phyloP scores from a whole-genome alignment of 108 stramenopile species.

The Epipyxis sp. region DNA sequence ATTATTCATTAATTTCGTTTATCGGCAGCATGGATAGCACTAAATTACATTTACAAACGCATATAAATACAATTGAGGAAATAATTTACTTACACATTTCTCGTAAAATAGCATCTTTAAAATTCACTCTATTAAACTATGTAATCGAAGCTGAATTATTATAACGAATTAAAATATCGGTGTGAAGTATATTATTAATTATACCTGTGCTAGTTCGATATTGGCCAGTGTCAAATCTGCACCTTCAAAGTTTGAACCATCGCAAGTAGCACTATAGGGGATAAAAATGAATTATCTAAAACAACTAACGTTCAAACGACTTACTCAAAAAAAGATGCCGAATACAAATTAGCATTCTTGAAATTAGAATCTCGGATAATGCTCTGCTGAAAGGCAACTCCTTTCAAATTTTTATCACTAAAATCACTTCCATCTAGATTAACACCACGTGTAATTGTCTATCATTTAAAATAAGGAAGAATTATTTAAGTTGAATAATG shows the following conservation, averaged over 20 bases:
- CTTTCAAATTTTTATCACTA: constrained; percentile 70
- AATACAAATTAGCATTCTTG: constrained; percentile 65
- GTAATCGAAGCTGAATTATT: too few species aligned
- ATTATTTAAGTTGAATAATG: too few species aligned
- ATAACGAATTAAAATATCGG: constrained; percentile 62
- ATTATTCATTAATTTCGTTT: too few species aligned
- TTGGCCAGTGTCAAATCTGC: constrained; percentile 57
- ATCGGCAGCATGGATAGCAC: too few species aligned
- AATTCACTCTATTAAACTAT: constrained; percentile 26
- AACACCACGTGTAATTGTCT: constrained; percentile 88
- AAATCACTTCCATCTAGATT: constrained; percentile 78
- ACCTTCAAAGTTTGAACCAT: constrained; percentile 59
- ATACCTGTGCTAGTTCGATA: constrained; percentile 73
- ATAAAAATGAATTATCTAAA: too few species aligned
- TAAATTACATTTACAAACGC: too few species aligned
- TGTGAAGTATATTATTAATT: constrained; percentile 74
- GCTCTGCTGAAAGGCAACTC: constrained; percentile 89
- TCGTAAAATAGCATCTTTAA: constrained; percentile 70
- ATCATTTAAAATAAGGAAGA: too few species aligned
- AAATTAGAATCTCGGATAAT: constrained; percentile 85
- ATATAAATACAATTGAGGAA: too few species aligned
- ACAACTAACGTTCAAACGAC: too few species aligned
- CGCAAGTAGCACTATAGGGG: constrained; percentile 79
- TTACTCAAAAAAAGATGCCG: constrained; percentile 87
- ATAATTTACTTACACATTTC: constrained; percentile 71